Evolutionary conservation across 2,329 filamentous ascomycete genomes (phyloP).

Genomic region (Scorias spongiosa): DNA sequence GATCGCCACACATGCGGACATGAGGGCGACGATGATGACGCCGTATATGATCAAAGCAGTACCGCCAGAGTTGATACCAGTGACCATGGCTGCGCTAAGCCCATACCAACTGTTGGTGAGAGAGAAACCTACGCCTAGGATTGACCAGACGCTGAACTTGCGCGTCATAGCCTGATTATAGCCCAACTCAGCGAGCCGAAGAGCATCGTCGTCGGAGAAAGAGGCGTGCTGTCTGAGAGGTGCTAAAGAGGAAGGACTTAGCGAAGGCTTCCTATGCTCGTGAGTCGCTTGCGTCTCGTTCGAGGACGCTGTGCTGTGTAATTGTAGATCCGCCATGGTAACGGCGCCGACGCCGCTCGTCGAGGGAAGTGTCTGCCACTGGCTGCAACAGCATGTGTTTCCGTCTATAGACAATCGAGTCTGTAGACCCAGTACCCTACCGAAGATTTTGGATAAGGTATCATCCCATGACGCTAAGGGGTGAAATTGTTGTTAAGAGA

Average conservation of each 20-base stretch:
- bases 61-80: constrained; percentile 36
- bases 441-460: too few species aligned
- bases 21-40: constrained; percentile 30
- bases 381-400: too few species aligned
- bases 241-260: not conserved
- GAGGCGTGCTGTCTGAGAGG: not conserved
- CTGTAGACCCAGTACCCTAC: too few species aligned
- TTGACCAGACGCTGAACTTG: constrained; percentile 34
- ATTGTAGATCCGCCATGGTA: too few species aligned
- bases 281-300: too few species aligned
- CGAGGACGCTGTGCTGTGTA: too few species aligned
- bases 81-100: constrained; percentile 33
- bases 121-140: constrained; percentile 36
- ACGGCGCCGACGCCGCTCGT: too few species aligned
- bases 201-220: constrained; percentile 22
- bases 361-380: too few species aligned
- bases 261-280: not conserved
- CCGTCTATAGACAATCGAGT: too few species aligned
- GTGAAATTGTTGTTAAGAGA: too few species aligned
- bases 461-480: too few species aligned
- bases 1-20: constrained; percentile 46
- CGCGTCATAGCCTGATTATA: constrained; percentile 33
- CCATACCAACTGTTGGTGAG: constrained; percentile 39
- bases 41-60: constrained; percentile 36
- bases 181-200: constrained; percentile 33